Base-by-base conservation (phyloP, 2,329 filamentous ascomycete genomes). In the Cordyceps pruinosa region DNA sequence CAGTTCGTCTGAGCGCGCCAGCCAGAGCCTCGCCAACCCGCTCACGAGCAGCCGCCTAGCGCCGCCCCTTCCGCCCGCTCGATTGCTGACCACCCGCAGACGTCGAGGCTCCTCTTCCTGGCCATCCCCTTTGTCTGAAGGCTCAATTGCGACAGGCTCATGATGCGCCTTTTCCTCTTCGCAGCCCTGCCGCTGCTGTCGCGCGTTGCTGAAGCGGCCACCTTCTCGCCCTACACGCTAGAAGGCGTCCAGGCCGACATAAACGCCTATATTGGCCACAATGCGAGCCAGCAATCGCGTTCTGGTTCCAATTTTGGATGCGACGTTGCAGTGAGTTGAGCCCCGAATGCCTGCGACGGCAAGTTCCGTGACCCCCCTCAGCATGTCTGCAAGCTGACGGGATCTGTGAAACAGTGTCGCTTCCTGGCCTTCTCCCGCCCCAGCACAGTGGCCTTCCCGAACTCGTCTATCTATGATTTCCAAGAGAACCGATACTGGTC, bases 401-500 rank as follows among this genome's bases (percentile, higher is more conserved):
- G 26, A 58, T 41, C 9, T 17, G 12, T 17, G 19, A 35, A 26
- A 35, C 50, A 64, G 62, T 66, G 64, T 41, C 58, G 58, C 52
- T 66, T 66, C 41, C 56, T 66, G 10, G 57, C 58, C 25, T 61
- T 61, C 45, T 25, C 55, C n/a, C 25, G 45, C 17, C 61, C 61
- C 8, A 13, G 42, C 5, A 52, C 46, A 9, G 35, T 66, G 23
- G 59, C 61, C 3, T 62, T 59, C 32, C 64, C 60, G 12, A 47
- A 60, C 5, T 61, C 58, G 32, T 30, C 57, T 30, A 52, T 15
- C 23, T 65, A 65, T 44, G 32, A 59, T 17, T 52, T 60, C 28
- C 58, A 63, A 32, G 59, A 65, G 48, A 62, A 61, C 17, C 51
- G 57, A 25, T 64, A 64, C 53, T 66, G 61, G 63, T 64, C 63